Conservation (phyloP, 306 rosid genomes). For the Urtica urens region DNA sequence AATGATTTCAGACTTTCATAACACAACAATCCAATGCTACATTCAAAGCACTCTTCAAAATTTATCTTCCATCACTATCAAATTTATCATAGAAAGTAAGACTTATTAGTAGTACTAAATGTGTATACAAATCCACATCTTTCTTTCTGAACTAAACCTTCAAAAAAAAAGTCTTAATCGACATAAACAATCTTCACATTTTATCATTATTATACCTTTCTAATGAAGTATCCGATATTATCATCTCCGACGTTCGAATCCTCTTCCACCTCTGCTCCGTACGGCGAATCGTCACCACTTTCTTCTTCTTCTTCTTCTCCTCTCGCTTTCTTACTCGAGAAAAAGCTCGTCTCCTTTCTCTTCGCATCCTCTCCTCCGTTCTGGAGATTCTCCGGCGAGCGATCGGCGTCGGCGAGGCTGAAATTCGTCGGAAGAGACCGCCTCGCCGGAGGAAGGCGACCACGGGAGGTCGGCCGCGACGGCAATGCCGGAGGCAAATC, state of each 20-base stretch:
- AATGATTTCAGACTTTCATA: too few relatives aligned
- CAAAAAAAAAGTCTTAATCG: too few relatives aligned
- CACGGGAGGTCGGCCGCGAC: constrained; percentile 63
- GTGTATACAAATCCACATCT: too few relatives aligned
- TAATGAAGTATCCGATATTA: constrained; percentile 63
- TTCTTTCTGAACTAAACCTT: too few relatives aligned
- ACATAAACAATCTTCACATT: too few relatives aligned
- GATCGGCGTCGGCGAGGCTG: constrained; percentile 21
- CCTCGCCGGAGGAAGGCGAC: constrained; percentile 61
- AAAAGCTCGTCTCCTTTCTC: constrained; percentile 46
- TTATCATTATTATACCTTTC: constrained; percentile 71
- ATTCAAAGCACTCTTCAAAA: too few relatives aligned
- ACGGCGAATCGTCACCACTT: constrained; percentile 59
- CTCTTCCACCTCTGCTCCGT: constrained; percentile 28
- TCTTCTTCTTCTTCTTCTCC: constrained; percentile 17
- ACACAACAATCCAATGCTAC: too few relatives aligned
- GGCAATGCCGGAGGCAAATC: constrained; percentile 97
- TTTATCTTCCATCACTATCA: too few relatives aligned
- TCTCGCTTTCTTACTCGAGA: constrained; percentile 50
- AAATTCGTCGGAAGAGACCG: constrained; percentile 55
- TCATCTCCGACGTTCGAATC: constrained; percentile 49
- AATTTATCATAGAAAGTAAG: too few relatives aligned
- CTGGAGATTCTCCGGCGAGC: constrained; percentile 18
- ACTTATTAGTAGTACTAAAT: too few relatives aligned
- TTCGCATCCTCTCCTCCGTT: constrained; percentile 35